These are phyloP conservation scores for Phylloporus sp. DNA, from an alignment of 768 basidiomycete genomes.

Conservation along the genomic window DNA sequence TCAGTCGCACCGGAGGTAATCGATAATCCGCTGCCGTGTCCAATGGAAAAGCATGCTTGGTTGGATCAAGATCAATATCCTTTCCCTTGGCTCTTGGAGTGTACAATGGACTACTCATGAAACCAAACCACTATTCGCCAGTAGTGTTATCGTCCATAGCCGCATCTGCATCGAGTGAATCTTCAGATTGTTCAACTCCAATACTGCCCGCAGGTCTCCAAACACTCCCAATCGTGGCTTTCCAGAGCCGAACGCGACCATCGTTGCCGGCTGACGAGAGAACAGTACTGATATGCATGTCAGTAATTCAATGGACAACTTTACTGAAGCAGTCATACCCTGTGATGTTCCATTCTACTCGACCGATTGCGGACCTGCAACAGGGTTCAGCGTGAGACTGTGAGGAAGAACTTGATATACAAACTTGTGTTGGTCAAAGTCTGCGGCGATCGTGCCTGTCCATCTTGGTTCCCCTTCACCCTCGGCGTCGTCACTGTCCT, in stretches of 20 bases:
- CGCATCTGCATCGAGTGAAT: conserved; percentile 39
- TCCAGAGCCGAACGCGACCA: conserved; percentile 80
- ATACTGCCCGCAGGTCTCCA: conserved; percentile 83
- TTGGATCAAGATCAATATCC: background rate
- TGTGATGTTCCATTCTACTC: conserved; percentile 94
- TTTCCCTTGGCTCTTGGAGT: background rate
- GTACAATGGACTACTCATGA: background rate
- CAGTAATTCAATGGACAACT: background rate
- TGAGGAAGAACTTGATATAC: background rate
- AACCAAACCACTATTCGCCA: conserved; percentile 28
- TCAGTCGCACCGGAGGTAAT: background rate
- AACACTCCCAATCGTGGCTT: conserved; percentile 76
- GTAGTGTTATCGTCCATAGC: conserved; percentile 41
- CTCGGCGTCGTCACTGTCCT: conserved; percentile 43
- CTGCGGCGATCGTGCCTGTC: conserved; percentile 73
- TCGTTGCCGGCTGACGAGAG: conserved; percentile 83
- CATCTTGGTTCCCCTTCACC: conserved; percentile 48
- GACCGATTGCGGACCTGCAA: conserved; percentile 64
- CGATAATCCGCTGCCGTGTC: background rate
- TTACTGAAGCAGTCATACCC: conserved; percentile 46
- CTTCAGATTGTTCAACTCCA: conserved; percentile 71
- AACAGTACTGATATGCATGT: conserved; percentile 54
- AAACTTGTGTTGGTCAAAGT: conserved; percentile 84
- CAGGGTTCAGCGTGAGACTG: conserved; percentile 3
- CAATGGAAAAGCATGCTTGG: too few species aligned